A percentile compares a stretch with the other conserved stretches of the same genome.
Evolutionary conservation across 2,329 filamentous ascomycete species (phyloP).

Genomic region (Epichloe sibirici): DNA sequence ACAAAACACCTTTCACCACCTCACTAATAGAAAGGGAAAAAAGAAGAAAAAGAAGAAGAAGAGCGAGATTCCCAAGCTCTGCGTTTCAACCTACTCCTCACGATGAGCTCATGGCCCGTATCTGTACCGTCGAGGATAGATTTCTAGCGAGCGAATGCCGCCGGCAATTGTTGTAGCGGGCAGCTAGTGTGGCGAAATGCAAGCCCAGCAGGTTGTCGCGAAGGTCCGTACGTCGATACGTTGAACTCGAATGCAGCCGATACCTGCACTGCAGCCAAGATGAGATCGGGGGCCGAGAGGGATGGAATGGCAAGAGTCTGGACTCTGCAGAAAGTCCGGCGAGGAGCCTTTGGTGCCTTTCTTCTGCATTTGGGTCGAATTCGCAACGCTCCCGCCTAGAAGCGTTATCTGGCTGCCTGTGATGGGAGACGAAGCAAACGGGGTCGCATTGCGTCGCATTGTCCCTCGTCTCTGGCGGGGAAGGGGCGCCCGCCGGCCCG

Average conservation of each 20-base stretch:
- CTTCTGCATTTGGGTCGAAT: background rate
- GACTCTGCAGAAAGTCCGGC: background rate
- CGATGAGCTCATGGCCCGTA: background rate
- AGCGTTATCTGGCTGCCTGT: conserved; percentile 6
- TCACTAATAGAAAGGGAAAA: no score
- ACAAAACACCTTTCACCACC: no score
- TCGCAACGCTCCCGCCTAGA: background rate
- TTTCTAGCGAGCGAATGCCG: background rate
- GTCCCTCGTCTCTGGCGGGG: background rate
- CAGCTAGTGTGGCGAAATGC: background rate
- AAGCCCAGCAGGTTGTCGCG: background rate
- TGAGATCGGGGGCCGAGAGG: background rate
- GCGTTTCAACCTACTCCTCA: background rate
- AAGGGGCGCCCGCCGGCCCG: background rate
- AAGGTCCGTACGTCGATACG: background rate
- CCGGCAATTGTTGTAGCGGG: no score
- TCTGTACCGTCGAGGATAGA: background rate
- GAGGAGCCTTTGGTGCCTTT: no score
- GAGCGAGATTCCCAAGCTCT: background rate
- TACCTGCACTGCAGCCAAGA: background rate
- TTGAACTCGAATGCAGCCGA: background rate
- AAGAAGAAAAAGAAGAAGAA: background rate
- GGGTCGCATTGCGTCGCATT: background rate
- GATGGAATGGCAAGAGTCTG: background rate
- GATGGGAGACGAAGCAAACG: background rate